Base-by-base conservation (phyloP, 2,329 filamentous ascomycete species). In the Fusarium longipes region DNA sequence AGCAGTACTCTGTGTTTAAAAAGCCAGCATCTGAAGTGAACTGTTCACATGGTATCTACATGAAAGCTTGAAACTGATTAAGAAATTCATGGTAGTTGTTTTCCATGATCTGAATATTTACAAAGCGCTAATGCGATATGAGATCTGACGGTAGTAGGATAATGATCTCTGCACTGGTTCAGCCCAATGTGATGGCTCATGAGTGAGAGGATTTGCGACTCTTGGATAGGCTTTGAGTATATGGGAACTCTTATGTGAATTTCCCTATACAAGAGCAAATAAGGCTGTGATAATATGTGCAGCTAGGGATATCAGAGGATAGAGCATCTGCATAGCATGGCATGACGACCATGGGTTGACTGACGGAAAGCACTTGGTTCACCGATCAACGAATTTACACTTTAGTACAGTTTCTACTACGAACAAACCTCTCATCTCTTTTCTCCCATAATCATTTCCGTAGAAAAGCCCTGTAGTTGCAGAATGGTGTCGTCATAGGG, bases 401-500 rank as follows among this genome's bases (percentile, higher is more conserved):
- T 14, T 11, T 1, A 8, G 11, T 20, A 3, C 35, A 20, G 18
- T 20, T 18, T 20, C 35, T 8, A 18, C 11, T 10, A 27, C 8
- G 17, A 8, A 14, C 22, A 22, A 14, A 22, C 36, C 36, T 22
- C n/a, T 8, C 20, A 24, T 17, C 20, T 15, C 7, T 17, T 17
- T 14, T 15, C 7, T 17, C 20, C 17, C 8, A 5, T 3, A 14
- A 39, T 39, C 36, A 12, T 10, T 38, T 22, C 36, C 15, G 36
- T 24, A 8, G 36, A 6, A 15, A 8, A 24, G 8, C 36, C 36
- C 20, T 39, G 36, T 29, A 43, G 45, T n/a, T 38, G 43, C 18
- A 22, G 11, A 51, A 15, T 59, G n/a, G 43, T 43, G 53, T 58
- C 53, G 57, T 58, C 53, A 60, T 51, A 60, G 29, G 53, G 57